Conservation (phyloP, 495 filamentous ascomycete genomes). For the Penicillium canariense region DNA sequence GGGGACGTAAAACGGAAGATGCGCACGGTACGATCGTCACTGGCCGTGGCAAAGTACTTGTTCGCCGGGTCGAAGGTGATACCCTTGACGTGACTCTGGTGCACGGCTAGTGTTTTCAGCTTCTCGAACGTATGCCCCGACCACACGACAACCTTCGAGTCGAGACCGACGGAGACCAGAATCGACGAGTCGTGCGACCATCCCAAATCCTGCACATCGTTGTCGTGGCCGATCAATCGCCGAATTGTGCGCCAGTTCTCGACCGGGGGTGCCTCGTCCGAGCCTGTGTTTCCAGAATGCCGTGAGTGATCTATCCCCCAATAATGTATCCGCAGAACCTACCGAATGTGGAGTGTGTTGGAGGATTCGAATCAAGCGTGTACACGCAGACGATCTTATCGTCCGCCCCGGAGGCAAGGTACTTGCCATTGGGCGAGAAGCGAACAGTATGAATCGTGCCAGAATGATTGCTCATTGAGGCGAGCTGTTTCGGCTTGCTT, state of each 20-base stretch:
- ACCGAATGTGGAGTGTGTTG: slow-evolving; percentile 75
- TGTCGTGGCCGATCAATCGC: slow-evolving; percentile 92
- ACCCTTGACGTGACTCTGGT: slow-evolving; percentile 97
- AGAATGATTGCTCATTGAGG: slow-evolving; percentile 96
- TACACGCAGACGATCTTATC: slow-evolving; percentile 99
- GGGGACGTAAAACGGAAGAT: slow-evolving; percentile 94
- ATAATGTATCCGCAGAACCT: slow-evolving; percentile 28
- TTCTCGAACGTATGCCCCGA: slow-evolving; percentile 97
- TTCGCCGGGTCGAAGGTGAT: slow-evolving; percentile 98
- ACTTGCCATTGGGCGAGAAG: slow-evolving; percentile 90
- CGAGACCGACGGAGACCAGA: slow-evolving; percentile 90
- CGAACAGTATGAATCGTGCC: slow-evolving; percentile 96
- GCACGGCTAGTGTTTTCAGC: slow-evolving; percentile 83
- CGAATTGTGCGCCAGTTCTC: slow-evolving; percentile 96
- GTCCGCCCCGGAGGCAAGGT: slow-evolving; percentile 93
- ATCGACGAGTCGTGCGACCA: slow-evolving; percentile 97
- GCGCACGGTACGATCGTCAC: slow-evolving; percentile 94
- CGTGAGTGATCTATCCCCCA: not conserved
- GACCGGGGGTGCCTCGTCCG: slow-evolving; percentile 86
- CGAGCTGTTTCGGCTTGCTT: slow-evolving; percentile 85
- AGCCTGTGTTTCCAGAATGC: slow-evolving; percentile 49
- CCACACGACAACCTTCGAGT: slow-evolving; percentile 98
- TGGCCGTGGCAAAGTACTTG: slow-evolving; percentile 98
- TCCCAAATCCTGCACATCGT: slow-evolving; percentile 96
- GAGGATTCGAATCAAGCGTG: slow-evolving; percentile 76